These are phyloP conservation scores for Botrytis elliptica DNA, from an alignment of 2,329 filamentous ascomycete genomes.

Conservation along the genomic window DNA sequence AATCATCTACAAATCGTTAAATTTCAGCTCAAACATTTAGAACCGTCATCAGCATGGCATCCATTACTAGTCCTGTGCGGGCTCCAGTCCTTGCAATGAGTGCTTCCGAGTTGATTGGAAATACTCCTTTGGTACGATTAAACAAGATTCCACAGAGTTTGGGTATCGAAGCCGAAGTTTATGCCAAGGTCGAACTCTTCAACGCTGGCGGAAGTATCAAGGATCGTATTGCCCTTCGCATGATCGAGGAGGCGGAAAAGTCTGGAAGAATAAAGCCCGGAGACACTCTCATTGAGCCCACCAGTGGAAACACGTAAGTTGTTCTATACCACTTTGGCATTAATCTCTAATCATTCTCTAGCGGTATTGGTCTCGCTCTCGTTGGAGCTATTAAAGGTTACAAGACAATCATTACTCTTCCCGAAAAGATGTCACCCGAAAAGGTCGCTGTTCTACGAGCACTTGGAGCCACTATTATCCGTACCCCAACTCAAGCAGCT, in stretches of 20 bases:
- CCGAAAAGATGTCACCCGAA: constrained; percentile 98
- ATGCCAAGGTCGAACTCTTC: constrained; percentile 89
- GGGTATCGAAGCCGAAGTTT: constrained; percentile 84
- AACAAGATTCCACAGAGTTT: constrained; percentile 91
- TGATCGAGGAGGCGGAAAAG: constrained; percentile 94
- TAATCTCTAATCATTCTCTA: constrained; percentile 31
- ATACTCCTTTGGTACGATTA: constrained; percentile 90
- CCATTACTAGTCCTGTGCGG: constrained; percentile 31
- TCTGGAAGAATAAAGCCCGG: constrained; percentile 93
- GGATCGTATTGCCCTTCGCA: constrained; percentile 91
- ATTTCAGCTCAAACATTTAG: neutral
- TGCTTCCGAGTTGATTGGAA: constrained; percentile 86
- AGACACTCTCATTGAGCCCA: constrained; percentile 96
- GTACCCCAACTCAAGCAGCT: constrained; percentile 92
- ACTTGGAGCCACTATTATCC: constrained; percentile 93
- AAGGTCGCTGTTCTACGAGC: constrained; percentile 95
- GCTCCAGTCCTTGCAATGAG: constrained; percentile 48
- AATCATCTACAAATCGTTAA: neutral
- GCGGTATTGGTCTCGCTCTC: constrained; percentile 87
- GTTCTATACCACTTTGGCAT: neutral
- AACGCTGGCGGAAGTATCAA: constrained; percentile 94
- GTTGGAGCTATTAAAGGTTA: constrained; percentile 96
- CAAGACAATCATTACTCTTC: constrained; percentile 96
- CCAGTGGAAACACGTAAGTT: constrained; percentile 82
- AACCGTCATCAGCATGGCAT: constrained; percentile 24